Percentiles rank a stretch among this genome's conserved stretches.
These are phyloP conservation scores for Apiospora hydei DNA, from an alignment of 2,329 filamentous ascomycete genomes.

Conservation along the genomic window DNA sequence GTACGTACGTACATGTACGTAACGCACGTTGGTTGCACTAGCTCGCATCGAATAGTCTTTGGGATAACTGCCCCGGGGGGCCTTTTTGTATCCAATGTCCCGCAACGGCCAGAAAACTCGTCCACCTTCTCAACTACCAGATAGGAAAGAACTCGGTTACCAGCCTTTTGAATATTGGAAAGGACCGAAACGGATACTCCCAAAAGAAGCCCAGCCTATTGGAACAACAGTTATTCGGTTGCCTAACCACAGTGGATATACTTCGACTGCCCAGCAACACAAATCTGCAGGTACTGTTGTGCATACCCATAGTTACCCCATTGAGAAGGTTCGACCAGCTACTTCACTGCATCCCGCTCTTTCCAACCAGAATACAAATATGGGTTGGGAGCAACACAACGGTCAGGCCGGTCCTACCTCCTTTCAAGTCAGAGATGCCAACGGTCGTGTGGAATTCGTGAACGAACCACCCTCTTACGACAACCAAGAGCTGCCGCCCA, in stretches of 20 bases:
- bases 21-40: constrained; percentile 8
- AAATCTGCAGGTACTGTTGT: constrained; percentile 7
- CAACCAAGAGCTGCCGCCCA: constrained; percentile 27
- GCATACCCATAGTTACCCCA: constrained; percentile 16
- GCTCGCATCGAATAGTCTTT: not conserved
- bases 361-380: constrained; percentile 21
- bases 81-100: constrained; percentile 16
- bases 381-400: constrained; percentile 25
- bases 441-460: constrained; percentile 25
- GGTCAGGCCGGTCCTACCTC: constrained; percentile 24
- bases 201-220: not conserved
- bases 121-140: not conserved
- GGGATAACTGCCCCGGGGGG: not conserved
- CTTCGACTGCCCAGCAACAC: constrained; percentile 22
- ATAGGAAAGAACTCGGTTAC: constrained; percentile 26
- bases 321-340: constrained; percentile 17
- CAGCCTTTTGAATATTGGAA: constrained; percentile 31
- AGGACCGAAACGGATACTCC: constrained; percentile 26
- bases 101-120: constrained; percentile 6
- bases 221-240: constrained; percentile 20
- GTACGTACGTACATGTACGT: constrained; percentile 16
- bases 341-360: constrained; percentile 5
- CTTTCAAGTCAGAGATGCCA: constrained; percentile 27
- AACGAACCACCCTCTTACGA: constrained; percentile 25
- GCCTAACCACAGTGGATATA: constrained; percentile 21